A percentile compares a stretch with the other conserved stretches of the same genome.
phyloP scores from a whole-genome alignment of 169 alveolate genomes.

The Plasmodium reichenowi region DNA sequence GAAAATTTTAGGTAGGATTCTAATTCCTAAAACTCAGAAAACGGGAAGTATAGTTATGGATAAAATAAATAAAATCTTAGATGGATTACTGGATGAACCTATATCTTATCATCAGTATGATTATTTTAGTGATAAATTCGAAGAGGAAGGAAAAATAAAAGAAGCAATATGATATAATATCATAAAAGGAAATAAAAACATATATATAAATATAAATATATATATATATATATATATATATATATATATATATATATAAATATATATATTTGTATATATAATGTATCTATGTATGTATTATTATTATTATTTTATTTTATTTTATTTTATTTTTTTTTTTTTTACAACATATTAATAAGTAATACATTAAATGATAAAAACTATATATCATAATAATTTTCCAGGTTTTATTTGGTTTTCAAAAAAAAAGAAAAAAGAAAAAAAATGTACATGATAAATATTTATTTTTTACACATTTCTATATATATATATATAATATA shows the following conservation, averaged over 20 bases:
- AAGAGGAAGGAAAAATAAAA: neutral
- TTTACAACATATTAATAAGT: too few species aligned
- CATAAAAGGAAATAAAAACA: neutral
- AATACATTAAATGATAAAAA: too few species aligned
- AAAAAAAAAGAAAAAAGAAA: too few species aligned
- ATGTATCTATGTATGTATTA: conserved; percentile 5
- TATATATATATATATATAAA: neutral
- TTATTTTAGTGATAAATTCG: conserved; percentile 32
- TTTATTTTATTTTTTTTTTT: too few species aligned
- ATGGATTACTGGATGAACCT: conserved; percentile 55
- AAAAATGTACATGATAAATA: too few species aligned
- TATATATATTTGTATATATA: conserved; percentile 4
- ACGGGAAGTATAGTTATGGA: conserved; percentile 58
- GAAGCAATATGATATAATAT: neutral
- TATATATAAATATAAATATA: neutral
- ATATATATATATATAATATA: too few species aligned
- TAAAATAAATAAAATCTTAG: conserved; percentile 60
- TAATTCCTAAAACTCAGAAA: conserved; percentile 63
- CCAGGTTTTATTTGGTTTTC: too few species aligned
- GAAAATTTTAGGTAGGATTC: conserved; percentile 22
- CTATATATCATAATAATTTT: too few species aligned
- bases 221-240: conserved; percentile 14
- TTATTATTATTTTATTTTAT: neutral
- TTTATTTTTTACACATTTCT: too few species aligned
- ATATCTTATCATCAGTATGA: conserved; percentile 53